Base-by-base conservation (phyloP, 2,329 filamentous ascomycete genomes). In the Trichophyton verrucosum region DNA sequence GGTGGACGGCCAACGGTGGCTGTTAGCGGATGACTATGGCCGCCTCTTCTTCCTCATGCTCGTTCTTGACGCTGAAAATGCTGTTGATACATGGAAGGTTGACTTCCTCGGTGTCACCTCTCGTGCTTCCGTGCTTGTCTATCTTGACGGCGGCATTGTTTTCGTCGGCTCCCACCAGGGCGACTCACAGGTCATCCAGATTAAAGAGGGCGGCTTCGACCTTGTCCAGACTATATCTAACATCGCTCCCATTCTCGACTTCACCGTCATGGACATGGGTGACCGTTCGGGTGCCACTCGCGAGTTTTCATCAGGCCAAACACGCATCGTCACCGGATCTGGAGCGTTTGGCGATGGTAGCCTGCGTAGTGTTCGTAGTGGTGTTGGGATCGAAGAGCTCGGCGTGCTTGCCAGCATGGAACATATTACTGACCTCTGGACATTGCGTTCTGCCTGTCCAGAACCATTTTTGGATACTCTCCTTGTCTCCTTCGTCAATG, bases 221-320 rank as follows among this genome's bases (percentile, higher is more conserved):
- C 73, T 91, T 3, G 72, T 94, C 8, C 90, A 96, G 69, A 87
- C 84, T 0, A 80, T 95, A 61, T 77, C 83, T 2, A 99, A 96
- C 69, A 89, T 97, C 67, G 91, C 88, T 0, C 94, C 94, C 0
- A 88, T 99, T 47, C 76, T 97, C 44, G 94, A 99, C 71, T 96
- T 99, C 67, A 86, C 88, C 0, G 84, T 99, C 15, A 96, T 97
- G 90, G 94, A 97, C 69, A 88, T 97, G 80, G 92, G 91, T 0
- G 91, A 90, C 66, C 81, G 89, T 61, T 86, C 89, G 62, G 86
- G 86, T 22, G 86, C 89, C 17, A 87, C 86, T 2, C 95, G 94
- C 68, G 89, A 94, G 64, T 99, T 96, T 69, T 95, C 91, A 0
- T 96, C 92, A 0, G 94, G 94, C 0, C 92, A 99, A 74, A 91